These are phyloP conservation scores for Cornus controversa DNA, from an alignment of 148 eudicot species.

Conservation along the genomic window DNA sequence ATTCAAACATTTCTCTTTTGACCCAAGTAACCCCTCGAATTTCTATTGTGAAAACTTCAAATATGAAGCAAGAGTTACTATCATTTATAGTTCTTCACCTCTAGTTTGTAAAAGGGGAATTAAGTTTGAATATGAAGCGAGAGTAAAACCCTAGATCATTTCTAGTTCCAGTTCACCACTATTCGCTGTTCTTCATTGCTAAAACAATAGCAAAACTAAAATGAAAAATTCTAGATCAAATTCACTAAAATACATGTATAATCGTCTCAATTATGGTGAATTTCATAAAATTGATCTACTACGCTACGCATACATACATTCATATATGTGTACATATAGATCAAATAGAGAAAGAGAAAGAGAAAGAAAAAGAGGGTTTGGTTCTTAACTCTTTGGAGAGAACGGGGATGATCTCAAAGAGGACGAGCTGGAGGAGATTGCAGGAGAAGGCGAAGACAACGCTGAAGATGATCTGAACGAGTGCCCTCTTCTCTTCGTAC, in stretches of 20 bases:
- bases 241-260: background rate
- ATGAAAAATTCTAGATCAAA: background rate
- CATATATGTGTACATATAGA: too few relatives aligned
- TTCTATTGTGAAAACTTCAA: too few relatives aligned
- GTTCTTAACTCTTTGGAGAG: slow-evolving; percentile 74
- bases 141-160: slow-evolving; percentile 5
- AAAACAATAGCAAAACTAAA: too few relatives aligned
- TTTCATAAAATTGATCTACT: background rate
- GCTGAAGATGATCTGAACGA: slow-evolving; percentile 95
- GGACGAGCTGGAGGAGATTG: slow-evolving; percentile 89
- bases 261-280: background rate
- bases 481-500: slow-evolving; percentile 87
- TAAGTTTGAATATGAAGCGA: background rate
- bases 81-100: too few relatives aligned
- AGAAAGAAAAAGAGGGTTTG: background rate
- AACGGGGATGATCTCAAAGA: slow-evolving; percentile 91
- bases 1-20: too few relatives aligned
- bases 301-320: too few relatives aligned
- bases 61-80: too few relatives aligned
- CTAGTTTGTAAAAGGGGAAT: too few relatives aligned
- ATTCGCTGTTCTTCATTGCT: too few relatives aligned
- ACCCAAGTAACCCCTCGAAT: too few relatives aligned
- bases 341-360: too few relatives aligned
- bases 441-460: slow-evolving; percentile 94
- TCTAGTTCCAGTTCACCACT: background rate